Base-by-base conservation (phyloP, 495 filamentous ascomycete genomes). In the Penicillium alfredii region DNA sequence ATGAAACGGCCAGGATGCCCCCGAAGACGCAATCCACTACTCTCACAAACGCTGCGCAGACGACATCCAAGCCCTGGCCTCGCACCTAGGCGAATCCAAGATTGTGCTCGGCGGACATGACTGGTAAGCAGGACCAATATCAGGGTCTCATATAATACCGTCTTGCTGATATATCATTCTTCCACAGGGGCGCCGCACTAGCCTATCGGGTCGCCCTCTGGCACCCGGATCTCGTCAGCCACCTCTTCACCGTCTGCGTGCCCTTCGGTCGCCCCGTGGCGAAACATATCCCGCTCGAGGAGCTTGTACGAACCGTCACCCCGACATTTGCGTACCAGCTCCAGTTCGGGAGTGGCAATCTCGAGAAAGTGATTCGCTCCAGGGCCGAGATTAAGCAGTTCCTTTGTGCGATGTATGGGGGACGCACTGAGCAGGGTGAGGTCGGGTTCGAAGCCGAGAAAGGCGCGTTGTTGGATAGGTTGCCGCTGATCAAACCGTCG, bases 271-370 rank as follows among this genome's bases (percentile, higher is more conserved):
- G 76, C 8, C 80, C 80, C 0, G 38, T 46, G 1, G 57, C 64
- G 29, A 47, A 56, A 20, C 82, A 68, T 40, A 11, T 71, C 3
- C 51, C 76, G 0, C 45, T 79, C 0, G 69, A 81, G 33, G 41
- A 75, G 3, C 42, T 87, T 3, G 74, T 83, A 4, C 51, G 61
- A 7, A 72, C 47, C 8, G 51, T 61, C n/a, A 40, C 81, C 24
- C 87, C 86, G n/a, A 78, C 84, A 45, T 87, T 86, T 53, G 68
- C 48, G 12, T 97, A 97, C 56, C 90, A 97, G 64, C 47, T 93
- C 23, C 86, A 88, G 22, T 73, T 97, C 20, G 69, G 65, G 0
- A 73, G 78, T 16, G 72, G 73, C 0, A 76, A 81, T 8, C 64
- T 90, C 12, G 84, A 90, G 51, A 61, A 61, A 17, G 53, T 60